Base-by-base conservation (phyloP, 2,329 filamentous ascomycete species). In the Aspergillus quadrilineatus region DNA sequence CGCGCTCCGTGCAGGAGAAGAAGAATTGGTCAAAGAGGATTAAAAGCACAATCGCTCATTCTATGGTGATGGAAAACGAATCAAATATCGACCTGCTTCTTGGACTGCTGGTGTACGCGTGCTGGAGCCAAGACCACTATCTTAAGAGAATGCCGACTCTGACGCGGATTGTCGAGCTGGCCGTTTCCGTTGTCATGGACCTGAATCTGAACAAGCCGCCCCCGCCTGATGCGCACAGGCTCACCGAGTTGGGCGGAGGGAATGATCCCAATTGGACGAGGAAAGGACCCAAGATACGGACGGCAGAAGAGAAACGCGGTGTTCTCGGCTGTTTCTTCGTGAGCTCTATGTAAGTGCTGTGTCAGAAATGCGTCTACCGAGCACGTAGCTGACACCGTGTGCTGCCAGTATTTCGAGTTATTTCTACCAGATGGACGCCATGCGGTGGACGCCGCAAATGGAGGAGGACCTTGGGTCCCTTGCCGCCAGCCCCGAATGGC, bases 11-110 rank as follows among this genome's bases (percentile, higher is more conserved):
- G 4, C n/a, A 42, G n/a, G 42, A 47, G n/a, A 54, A 32, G 44
- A 28, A 15, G 10, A 6, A 10, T 7, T 36, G 52, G 4, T 34
- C 12, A 10, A 28, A 34, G 12, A 9, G 17, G 12, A n/a, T 54
- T 15, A 54, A 54, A 44, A 22, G 12, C 8, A 41, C 5, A 4
- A 14, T 54, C 6, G 44, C 28, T 7, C 22, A 42, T 6, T 15
- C 32, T 2, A 48, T 39, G 26, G 52, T 54, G 1, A 36, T 54
- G 10, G 34, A 54, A n/a, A 48, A 36, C 5, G 3, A n/a, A 4
- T 42, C 52, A 3, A 48, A 14, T 4, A 43, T 54, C 3, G 52
- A 54, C 32, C 5, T 54, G 44, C 52, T 49, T 17, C 52, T 54
- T 4, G 52, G 43, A 3, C 6, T 48, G 1, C 10, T 54, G 28